Evolutionary conservation across 305 asterid genomes (phyloP), one percentile per base, ranked within the genome.

Genomic region (Fraxinus dipetala): DNA sequence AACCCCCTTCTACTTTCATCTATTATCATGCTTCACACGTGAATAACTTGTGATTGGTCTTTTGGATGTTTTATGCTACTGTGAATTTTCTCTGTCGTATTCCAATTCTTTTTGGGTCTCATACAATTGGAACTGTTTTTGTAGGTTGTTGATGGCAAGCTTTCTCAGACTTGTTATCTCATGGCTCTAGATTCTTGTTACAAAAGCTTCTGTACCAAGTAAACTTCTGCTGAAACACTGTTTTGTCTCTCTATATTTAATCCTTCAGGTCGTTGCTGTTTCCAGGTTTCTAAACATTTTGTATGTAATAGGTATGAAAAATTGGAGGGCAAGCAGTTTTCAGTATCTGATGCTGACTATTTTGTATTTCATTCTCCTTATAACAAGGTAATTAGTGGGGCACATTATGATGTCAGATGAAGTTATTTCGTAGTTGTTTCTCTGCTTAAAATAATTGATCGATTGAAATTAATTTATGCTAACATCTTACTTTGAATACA

Each of bases 131-230:
- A 10, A 28, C 51, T 85, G 22, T 87, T 20, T 67, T 75, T 85
- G 82, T 82, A 94, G 99, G 98, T 96, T 84, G 99, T 96, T 77
- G 99, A 96, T 84, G 99, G 99, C 79, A 96, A 96, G 89, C 98
- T 96, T 85, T 94, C 99, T 79, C 99, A 96, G 83, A 96, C 98
- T 76, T 96, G 99, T 85, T 96, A 93, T 90, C 97, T 96, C 87
- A 91, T 94, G 98, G 98, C 98, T 14, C 94, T 96, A 34, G 99
- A 96, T 91, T 86, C 94, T 72, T 95, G 98, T 90, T 95, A 95
- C 94, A 89, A 89, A 85, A 88, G 81, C 87, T 88, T 94, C 31
- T 90, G 96, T 78, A 79, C 86, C 78, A 94, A 93, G 98, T 95
- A 90, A 89, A 86, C 32, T 80, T 30, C 83, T 13, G 65, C 59